Percentiles rank a stretch among this genome's conserved stretches.
phyloP scores from a whole-genome alignment of 768 basidiomycete species.

The Leccinum subgranulosum region DNA sequence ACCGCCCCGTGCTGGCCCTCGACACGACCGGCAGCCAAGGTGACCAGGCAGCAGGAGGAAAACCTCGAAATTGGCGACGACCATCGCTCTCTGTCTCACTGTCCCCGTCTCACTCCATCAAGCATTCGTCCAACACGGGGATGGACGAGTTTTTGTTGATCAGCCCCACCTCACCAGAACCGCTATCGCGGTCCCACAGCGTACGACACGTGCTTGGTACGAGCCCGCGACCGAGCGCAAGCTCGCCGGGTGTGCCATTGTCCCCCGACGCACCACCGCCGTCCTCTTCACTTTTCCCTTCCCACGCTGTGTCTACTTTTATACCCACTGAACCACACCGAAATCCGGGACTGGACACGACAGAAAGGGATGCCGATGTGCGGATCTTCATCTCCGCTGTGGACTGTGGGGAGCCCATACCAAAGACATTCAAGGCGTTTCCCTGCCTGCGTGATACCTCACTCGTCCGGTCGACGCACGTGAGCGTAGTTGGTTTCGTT shows the following conservation, averaged over 20 bases:
- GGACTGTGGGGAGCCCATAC: not conserved
- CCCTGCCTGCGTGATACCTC: not conserved
- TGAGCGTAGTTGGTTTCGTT: not conserved
- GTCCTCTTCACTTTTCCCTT: not conserved
- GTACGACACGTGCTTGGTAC: constrained; percentile 2
- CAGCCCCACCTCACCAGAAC: constrained; percentile 1
- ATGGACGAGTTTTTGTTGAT: constrained; percentile 24
- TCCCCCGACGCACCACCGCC: not conserved
- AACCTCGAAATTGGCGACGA: constrained; percentile 1
- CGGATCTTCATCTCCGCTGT: constrained; percentile 1
- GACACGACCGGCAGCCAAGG: not conserved
- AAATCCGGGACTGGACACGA: not conserved
- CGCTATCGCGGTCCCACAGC: not conserved
- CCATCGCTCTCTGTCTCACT: constrained; percentile 15
- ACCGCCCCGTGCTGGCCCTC: not conserved
- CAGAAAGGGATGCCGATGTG: not conserved
- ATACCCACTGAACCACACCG: not conserved
- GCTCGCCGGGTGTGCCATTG: not conserved
- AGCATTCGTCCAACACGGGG: constrained; percentile 13
- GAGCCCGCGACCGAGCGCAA: constrained; percentile 2
- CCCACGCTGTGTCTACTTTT: not conserved
- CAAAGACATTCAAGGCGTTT: not conserved
- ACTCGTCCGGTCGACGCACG: not conserved
- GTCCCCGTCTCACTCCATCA: constrained; percentile 12
- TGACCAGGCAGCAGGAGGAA: not conserved